A percentile compares a stretch with the other conserved stretches of the same genome.
phyloP scores from a whole-genome alignment of 208 protist genomes.

The Trypanosoma caninum region DNA sequence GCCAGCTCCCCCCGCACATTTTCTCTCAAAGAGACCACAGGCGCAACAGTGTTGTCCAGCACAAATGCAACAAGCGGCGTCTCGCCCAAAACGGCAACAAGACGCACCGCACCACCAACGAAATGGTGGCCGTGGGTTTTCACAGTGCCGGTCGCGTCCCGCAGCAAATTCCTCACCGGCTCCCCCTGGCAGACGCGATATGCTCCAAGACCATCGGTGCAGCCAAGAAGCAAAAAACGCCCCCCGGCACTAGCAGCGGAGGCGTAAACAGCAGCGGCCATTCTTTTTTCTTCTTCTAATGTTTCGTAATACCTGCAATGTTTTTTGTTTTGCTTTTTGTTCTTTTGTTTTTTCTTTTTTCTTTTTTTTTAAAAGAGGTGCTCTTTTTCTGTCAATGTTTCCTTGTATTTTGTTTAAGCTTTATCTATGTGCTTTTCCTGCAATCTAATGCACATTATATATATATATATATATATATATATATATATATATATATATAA shows the following conservation, averaged over 20 bases:
- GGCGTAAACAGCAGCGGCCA: constrained; percentile 12
- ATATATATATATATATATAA: no score
- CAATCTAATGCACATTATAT: no score
- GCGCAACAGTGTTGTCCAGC: constrained; percentile 17
- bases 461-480: no score
- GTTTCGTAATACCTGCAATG: no score
- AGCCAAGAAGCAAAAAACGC: constrained; percentile 19
- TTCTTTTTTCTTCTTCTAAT: neutral
- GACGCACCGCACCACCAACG: constrained; percentile 34
- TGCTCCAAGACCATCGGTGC: constrained; percentile 10
- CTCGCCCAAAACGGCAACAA: constrained; percentile 43
- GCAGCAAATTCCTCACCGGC: constrained; percentile 12
- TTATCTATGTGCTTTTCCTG: no score
- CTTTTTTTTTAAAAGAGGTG: neutral
- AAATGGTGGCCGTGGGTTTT: neutral
- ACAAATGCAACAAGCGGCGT: constrained; percentile 56
- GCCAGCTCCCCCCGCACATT: neutral
- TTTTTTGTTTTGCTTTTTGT: neutral
- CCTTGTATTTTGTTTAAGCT: no score
- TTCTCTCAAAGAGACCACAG: neutral
- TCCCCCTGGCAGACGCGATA: constrained; percentile 5
- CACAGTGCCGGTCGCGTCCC: neutral
- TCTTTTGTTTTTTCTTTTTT: neutral
- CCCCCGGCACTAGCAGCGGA: constrained; percentile 14
- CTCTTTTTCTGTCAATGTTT: no score